Base-by-base conservation (phyloP, 2,329 filamentous ascomycete genomes). In the Neonectria magnoliae region DNA sequence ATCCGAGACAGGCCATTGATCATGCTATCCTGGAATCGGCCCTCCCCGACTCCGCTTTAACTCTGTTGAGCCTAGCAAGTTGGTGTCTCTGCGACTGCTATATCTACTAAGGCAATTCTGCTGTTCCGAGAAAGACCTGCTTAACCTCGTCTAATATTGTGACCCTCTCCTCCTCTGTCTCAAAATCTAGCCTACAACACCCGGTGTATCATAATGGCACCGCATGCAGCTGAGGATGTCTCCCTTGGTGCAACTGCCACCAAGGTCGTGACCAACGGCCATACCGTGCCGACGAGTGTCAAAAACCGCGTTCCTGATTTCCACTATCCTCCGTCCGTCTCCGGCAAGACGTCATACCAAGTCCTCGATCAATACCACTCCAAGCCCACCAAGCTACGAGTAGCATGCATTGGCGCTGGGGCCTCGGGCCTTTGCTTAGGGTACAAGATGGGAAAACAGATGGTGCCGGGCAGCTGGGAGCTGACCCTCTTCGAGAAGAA, bases 401-500 rank as follows among this genome's bases (percentile, higher is more conserved):
- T 77, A 5, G 72, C 73, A 42, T 76, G 75, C 57, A 69, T 76
- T 50, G 76, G 76, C 48, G 71, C 75, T 8, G 75, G 74, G 33
- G 74, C 73, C 29, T 72, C 73, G 7, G 75, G 74, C 5, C 62
- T 77, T 5, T 74, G 70, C 57, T 53, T 76, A 20, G 73, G 72
- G 3, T 76, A 76, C 57, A 76, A 77, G 68, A 75, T 76, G 73
- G 69, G 72, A 58, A 69, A 69, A 65, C 69, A 71, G 62, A 67
- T 77, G 67, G 69, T 74, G 3, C 72, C 70, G 3, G 71, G 66
- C 22, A 74, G 70, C 56, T 76, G 71, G 71, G 74, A 76, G 54
- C 57, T 77, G 45, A 76, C 71, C 1, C 69, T 77, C 16, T 78
- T 75, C 52, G 77, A 79, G 36, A 77, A 78, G 69, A 78, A 78